These are phyloP conservation scores for Neostapfia colusana DNA, from an alignment of 176 grass and related monocot species.

Conservation along the genomic window DNA sequence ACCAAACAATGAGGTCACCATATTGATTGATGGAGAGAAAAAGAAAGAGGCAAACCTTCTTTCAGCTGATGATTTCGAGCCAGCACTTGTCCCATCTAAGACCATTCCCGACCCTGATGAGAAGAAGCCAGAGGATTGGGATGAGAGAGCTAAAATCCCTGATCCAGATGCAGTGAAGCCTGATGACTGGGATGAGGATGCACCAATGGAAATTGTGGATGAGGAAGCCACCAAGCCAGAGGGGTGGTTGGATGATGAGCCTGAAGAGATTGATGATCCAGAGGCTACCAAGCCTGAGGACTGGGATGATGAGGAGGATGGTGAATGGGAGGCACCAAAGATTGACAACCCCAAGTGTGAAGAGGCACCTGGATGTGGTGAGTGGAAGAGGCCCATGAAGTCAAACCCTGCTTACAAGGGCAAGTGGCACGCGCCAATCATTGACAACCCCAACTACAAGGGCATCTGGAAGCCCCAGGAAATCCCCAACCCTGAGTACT, in stretches of 20 bases:
- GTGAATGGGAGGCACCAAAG: slow-evolving; percentile 87
- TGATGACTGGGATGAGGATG: slow-evolving; percentile 97
- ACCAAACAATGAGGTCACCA: slow-evolving; percentile 83
- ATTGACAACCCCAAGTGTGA: slow-evolving; percentile 96
- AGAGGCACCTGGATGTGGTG: slow-evolving; percentile 86
- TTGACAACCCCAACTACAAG: slow-evolving; percentile 93
- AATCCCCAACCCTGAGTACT: slow-evolving; percentile 95
- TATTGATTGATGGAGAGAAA: slow-evolving; percentile 88
- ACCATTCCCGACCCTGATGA: slow-evolving; percentile 96
- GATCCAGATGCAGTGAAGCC: slow-evolving; percentile 80
- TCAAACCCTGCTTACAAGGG: slow-evolving; percentile 91
- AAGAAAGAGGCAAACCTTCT: slow-evolving; percentile 84
- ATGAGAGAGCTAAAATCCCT: slow-evolving; percentile 86
- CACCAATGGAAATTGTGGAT: slow-evolving; percentile 87
- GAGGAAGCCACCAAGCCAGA: slow-evolving; percentile 85
- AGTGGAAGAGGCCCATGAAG: slow-evolving; percentile 97
- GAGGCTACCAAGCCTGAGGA: slow-evolving; percentile 88
- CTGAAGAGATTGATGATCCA: slow-evolving; percentile 91
- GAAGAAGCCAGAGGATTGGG: slow-evolving; percentile 99
- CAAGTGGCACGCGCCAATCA: slow-evolving; percentile 90
- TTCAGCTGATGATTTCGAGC: slow-evolving; percentile 85
- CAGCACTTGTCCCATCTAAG: slow-evolving; percentile 76
- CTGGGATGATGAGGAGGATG: slow-evolving; percentile 99
- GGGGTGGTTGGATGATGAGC: slow-evolving; percentile 96
- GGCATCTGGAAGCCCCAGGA: slow-evolving; percentile 98